Evolutionary conservation across 352 stramenopile species (phyloP), one percentile per base, ranked within the genome.

Genomic region (Pseudoperonospora humuli): DNA sequence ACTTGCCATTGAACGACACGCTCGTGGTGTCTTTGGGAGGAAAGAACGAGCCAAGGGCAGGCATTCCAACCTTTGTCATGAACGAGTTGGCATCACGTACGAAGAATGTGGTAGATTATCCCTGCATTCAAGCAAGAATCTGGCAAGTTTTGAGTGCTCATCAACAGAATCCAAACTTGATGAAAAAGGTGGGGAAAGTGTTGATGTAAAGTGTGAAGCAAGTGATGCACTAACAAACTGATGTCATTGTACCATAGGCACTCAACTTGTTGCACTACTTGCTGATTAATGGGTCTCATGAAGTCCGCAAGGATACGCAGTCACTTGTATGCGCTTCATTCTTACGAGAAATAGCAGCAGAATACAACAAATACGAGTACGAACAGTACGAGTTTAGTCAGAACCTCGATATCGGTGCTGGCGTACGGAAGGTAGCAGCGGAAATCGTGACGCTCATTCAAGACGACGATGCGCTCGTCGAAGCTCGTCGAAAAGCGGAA

Each of bases 361-460:
- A 82, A 36, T 91, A 91, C 53, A 87, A 87, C 43, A 78, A 75
- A 17, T 61, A 64, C 46, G 73, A 90, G 54, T 84, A 69, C 35
- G 69, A 87, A 34, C 67, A 85, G 50, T 84, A 88, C 56, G 50
- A 75, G 27, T 87, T 80, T 58, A 86, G 75, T 31, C 61, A 85
- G 18, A 65, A 84, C 32, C 43, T 90, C 14, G 75, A 88, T 45
- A 47, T 83, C 27, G 71, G 73, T 13, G 75, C 73, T 8, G 70
- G 67, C 3, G 70, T 85, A 1, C 75, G 78, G 32, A 86, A 90
- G 41, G 62, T 48, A 17, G 67, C 74, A 10, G 46, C 60, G 2
- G 67, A 83, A 24, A 81, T 85, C 28, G 64, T 57, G 27, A 45
- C 61, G 15, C 31, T 84, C 5, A 38, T 86, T 18, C 33, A 49